Evolutionary conservation across 352 stramenopile species (phyloP).

Genomic region (Blastocystis sp.): DNA sequence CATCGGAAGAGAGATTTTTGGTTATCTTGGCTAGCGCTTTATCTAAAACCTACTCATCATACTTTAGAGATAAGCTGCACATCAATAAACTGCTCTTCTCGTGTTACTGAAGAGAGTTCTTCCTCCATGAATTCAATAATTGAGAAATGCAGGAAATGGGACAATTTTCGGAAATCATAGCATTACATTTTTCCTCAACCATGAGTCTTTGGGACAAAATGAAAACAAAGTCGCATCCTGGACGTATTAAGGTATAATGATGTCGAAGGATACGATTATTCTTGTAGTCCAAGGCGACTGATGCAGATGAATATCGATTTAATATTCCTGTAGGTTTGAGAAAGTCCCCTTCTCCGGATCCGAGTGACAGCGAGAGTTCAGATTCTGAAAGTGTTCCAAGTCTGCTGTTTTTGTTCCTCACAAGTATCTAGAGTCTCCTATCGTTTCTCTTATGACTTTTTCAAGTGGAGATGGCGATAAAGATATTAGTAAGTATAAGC

Average conservation of each 20-base stretch:
- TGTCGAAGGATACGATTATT: neutral
- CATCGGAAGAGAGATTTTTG: neutral
- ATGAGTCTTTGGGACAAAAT: slow-evolving; percentile 60
- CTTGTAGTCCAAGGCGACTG: slow-evolving; percentile 10
- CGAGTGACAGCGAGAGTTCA: neutral
- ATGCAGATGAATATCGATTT: slow-evolving; percentile 50
- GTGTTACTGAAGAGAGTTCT: neutral
- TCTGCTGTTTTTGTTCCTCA: neutral
- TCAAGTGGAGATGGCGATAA: neutral
- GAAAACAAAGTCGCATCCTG: slow-evolving; percentile 59
- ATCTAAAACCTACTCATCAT: slow-evolving; percentile 1
- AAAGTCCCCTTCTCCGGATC: neutral
- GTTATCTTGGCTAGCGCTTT: slow-evolving; percentile 9
- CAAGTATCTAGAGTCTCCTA: neutral
- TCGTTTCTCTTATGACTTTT: neutral
- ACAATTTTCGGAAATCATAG: neutral
- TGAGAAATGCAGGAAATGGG: neutral
- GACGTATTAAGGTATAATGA: slow-evolving; percentile 2
- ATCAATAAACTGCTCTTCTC: slow-evolving; percentile 44
- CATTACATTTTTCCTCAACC: neutral
- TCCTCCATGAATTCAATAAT: neutral
- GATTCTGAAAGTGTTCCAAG: neutral
- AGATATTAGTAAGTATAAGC: slow-evolving; percentile 61
- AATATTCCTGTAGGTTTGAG: slow-evolving; percentile 49
- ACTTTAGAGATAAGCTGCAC: neutral